These are phyloP conservation scores for Trichophyton mentagrophytes DNA, from an alignment of 2,329 filamentous ascomycete species.

Conservation along the genomic window DNA sequence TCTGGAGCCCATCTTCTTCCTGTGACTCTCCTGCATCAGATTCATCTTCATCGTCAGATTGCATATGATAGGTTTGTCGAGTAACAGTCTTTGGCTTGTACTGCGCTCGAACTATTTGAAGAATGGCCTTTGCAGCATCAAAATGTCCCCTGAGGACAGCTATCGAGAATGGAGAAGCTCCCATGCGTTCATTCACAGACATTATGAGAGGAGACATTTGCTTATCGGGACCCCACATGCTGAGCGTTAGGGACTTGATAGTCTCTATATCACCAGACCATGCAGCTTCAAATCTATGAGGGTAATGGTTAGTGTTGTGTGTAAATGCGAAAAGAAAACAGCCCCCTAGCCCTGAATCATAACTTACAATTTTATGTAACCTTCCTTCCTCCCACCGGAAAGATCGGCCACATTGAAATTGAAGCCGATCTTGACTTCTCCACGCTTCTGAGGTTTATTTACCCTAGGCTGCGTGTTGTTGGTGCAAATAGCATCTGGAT, in stretches of 20 bases:
- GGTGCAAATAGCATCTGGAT: constrained; percentile 20
- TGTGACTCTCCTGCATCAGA: background rate
- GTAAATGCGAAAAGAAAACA: background rate
- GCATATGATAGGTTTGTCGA: constrained; percentile 22
- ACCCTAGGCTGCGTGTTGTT: no score
- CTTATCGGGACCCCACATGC: constrained; percentile 33
- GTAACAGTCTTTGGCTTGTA: constrained; percentile 39
- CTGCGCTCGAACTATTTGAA: constrained; percentile 59
- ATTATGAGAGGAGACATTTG: constrained; percentile 50
- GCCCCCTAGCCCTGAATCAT: background rate
- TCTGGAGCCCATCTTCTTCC: background rate
- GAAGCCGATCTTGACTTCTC: background rate
- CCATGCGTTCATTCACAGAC: constrained; percentile 41
- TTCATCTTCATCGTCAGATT: background rate
- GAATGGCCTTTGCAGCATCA: constrained; percentile 49
- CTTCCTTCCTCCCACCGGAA: background rate
- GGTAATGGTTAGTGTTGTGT: background rate
- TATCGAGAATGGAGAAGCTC: constrained; percentile 53
- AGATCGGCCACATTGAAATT: background rate
- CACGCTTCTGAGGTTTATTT: background rate
- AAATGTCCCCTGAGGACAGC: constrained; percentile 54
- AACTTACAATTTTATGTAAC: constrained; percentile 5
- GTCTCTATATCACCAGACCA: constrained; percentile 53
- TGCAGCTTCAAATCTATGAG: constrained; percentile 42
- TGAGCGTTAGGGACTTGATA: constrained; percentile 34